These are phyloP conservation scores for Begonia loranthoides DNA, from an alignment of 306 rosid species.

Conservation along the genomic window DNA sequence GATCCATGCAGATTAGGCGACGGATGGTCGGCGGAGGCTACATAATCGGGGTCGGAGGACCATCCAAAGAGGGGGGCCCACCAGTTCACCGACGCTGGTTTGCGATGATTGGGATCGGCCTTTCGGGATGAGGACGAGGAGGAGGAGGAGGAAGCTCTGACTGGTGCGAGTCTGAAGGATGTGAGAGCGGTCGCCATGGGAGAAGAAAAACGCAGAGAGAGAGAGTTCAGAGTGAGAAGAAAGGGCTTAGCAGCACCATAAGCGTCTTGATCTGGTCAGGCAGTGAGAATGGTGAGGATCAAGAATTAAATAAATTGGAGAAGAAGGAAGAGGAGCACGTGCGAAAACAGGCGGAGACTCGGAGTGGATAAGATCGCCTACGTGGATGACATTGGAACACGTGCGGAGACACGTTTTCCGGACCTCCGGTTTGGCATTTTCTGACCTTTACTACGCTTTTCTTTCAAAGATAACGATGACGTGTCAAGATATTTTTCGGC, in stretches of 20 bases:
- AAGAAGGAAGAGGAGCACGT: neutral
- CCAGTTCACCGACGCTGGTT: constrained; percentile 35
- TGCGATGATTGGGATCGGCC: constrained; percentile 24
- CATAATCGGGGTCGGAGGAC: constrained; percentile 54
- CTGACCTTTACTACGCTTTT: neutral
- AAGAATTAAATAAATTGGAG: too few relatives aligned
- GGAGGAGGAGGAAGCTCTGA: constrained; percentile 21
- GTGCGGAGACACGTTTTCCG: neutral
- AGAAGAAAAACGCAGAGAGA: neutral
- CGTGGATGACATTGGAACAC: constrained; percentile 5
- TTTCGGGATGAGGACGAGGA: constrained; percentile 6
- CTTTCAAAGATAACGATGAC: neutral
- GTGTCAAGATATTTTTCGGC: neutral
- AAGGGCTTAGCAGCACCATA: neutral
- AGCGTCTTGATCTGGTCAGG: too few relatives aligned
- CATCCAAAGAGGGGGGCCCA: constrained; percentile 55
- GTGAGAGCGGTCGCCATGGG: constrained; percentile 34
- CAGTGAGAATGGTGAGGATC: too few relatives aligned
- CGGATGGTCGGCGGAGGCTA: constrained; percentile 5
- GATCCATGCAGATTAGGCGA: neutral
- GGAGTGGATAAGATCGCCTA: constrained; percentile 19
- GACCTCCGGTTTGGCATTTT: neutral
- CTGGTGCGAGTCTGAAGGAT: constrained; percentile 17
- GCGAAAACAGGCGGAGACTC: neutral
- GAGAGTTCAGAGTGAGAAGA: constrained; percentile 4